Evolutionary conservation across 2,329 filamentous ascomycete genomes (phyloP).

Genomic region (Myrmaecium sp.): DNA sequence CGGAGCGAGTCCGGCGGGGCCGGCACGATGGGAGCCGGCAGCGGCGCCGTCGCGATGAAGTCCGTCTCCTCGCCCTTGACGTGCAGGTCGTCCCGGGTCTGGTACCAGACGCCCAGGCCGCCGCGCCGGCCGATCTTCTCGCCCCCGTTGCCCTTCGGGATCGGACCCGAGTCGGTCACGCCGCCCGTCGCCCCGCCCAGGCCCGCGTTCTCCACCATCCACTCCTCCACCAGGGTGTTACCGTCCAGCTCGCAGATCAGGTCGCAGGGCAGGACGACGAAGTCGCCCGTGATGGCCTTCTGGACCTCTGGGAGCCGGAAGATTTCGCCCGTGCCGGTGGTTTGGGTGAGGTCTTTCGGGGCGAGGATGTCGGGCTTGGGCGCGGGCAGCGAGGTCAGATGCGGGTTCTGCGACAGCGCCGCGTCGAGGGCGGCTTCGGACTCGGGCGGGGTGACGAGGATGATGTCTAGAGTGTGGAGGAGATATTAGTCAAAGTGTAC

Average conservation of each 20-base stretch:
- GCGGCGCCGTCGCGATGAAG: conserved; percentile 64
- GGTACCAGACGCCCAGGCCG: conserved; percentile 79
- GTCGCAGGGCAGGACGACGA: conserved; percentile 83
- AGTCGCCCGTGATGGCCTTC: conserved; percentile 64
- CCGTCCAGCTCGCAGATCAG: conserved; percentile 80
- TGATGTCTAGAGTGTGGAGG: conserved; percentile 28
- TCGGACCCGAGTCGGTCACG: conserved; percentile 23
- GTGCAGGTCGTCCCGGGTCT: conserved; percentile 59
- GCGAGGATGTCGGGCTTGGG: conserved; percentile 62
- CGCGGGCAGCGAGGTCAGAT: conserved; percentile 54
- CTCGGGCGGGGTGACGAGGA: conserved; percentile 39
- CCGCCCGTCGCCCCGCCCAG: conserved; percentile 43
- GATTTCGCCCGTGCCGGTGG: conserved; percentile 78
- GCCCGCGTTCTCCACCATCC: conserved; percentile 72
- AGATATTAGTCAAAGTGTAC: conserved; percentile 4
- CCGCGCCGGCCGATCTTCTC: conserved; percentile 49
- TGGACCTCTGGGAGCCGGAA: conserved; percentile 71
- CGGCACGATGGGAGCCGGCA: conserved; percentile 40
- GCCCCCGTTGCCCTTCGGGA: conserved; percentile 32
- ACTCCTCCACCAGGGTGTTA: conserved; percentile 68
- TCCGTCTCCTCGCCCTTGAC: conserved; percentile 88
- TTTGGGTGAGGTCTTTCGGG: conserved; percentile 59
- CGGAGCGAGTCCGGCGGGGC: conserved; percentile 48
- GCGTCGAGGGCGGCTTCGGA: conserved; percentile 50
- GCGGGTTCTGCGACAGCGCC: conserved; percentile 61